Evolutionary conservation across 2,329 filamentous ascomycete species (phyloP).

Genomic region (Exophiala spinifera): DNA sequence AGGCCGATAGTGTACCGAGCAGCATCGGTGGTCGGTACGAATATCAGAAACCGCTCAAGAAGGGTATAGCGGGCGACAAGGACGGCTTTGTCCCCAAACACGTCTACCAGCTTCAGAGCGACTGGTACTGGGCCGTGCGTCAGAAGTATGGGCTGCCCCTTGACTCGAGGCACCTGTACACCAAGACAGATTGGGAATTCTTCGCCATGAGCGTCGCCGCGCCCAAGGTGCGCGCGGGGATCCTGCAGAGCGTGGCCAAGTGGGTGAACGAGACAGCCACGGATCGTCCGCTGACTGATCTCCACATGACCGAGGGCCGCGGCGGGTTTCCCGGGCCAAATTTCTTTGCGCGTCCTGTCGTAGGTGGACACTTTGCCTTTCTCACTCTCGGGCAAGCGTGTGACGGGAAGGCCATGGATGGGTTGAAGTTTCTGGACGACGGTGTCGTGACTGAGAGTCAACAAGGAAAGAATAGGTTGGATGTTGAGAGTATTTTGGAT

Average conservation of each 20-base stretch:
- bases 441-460: slow-evolving; percentile 17
- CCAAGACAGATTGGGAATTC: slow-evolving; percentile 90
- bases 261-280: slow-evolving; percentile 84
- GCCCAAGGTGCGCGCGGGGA: slow-evolving; percentile 62
- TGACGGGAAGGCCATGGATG: slow-evolving; percentile 62
- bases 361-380: slow-evolving; percentile 83
- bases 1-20: slow-evolving; percentile 1
- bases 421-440: slow-evolving; percentile 50
- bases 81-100: slow-evolving; percentile 66
- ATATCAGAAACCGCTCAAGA: slow-evolving; percentile 33
- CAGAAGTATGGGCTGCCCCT: slow-evolving; percentile 80
- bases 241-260: slow-evolving; percentile 68
- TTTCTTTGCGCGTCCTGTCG: slow-evolving; percentile 79
- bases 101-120: slow-evolving; percentile 74
- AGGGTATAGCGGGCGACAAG: slow-evolving; percentile 33
- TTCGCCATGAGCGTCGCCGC: slow-evolving; percentile 76
- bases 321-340: slow-evolving; percentile 70
- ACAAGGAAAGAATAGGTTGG: slow-evolving; percentile 11
- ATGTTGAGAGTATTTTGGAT: slow-evolving; percentile 22
- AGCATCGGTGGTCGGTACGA: slow-evolving; percentile 24
- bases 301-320: slow-evolving; percentile 72
- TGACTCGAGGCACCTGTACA: slow-evolving; percentile 77
- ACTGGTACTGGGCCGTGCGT: slow-evolving; percentile 75
- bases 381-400: slow-evolving; percentile 78
- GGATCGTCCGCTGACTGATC: slow-evolving; percentile 73